Conservation (phyloP, 495 filamentous ascomycete genomes). For the Penicillium bovifimosum region DNA sequence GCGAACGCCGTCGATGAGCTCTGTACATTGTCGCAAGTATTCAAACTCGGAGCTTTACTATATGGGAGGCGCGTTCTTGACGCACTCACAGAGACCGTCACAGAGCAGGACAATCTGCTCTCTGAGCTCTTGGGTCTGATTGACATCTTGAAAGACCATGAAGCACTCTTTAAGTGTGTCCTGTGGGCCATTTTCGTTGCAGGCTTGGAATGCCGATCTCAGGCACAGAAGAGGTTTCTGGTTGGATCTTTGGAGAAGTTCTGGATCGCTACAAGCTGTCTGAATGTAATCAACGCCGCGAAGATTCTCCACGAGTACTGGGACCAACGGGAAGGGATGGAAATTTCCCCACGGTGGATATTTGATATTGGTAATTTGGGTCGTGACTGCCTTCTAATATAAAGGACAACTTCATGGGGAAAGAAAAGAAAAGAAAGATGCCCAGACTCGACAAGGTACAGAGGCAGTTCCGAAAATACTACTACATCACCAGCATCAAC, state of each 20-base stretch:
- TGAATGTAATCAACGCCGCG: slow-evolving; percentile 35
- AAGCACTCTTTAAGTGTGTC: slow-evolving; percentile 48
- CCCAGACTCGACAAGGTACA: too few relatives aligned
- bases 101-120: slow-evolving; percentile 30
- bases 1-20: slow-evolving; percentile 20
- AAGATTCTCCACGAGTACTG: slow-evolving; percentile 28
- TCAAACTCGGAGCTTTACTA: slow-evolving; percentile 28
- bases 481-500: too few relatives aligned
- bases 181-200: slow-evolving; percentile 56
- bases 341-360: slow-evolving; percentile 27
- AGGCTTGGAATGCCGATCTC: slow-evolving; percentile 40
- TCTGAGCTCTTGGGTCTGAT: slow-evolving; percentile 41
- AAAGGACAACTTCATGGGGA: background rate
- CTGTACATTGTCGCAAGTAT: slow-evolving; percentile 21
- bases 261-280: slow-evolving; percentile 34
- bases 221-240: slow-evolving; percentile 26
- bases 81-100: slow-evolving; percentile 12
- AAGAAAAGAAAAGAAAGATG: too few relatives aligned
- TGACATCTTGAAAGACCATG: slow-evolving; percentile 38
- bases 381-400: slow-evolving; percentile 40
- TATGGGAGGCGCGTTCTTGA: slow-evolving; percentile 34
- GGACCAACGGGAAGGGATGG: slow-evolving; percentile 11
- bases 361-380: slow-evolving; percentile 32
- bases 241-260: slow-evolving; percentile 29
- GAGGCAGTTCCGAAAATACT: too few relatives aligned